These are phyloP conservation scores for Phytopythium kandeliae DNA, from an alignment of 352 stramenopile genomes.

Conservation along the genomic window DNA sequence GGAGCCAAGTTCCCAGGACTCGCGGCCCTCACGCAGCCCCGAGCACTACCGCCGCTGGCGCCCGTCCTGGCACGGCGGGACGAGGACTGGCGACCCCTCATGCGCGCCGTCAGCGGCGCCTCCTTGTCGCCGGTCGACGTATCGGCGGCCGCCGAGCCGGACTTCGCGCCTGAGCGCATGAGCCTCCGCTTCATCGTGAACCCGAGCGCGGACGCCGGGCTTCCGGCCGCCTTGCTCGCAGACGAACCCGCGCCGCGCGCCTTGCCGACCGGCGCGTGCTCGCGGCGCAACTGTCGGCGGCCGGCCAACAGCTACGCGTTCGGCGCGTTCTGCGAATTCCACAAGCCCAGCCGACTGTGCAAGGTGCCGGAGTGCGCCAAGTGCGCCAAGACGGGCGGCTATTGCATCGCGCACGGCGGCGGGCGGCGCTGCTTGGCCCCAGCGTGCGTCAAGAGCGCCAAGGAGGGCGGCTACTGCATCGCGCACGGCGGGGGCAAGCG, in stretches of 20 bases:
- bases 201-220: slow-evolving; percentile 6
- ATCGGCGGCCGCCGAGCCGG: slow-evolving; percentile 6
- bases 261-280: slow-evolving; percentile 27
- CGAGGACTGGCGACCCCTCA: slow-evolving; percentile 10
- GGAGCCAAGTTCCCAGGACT: slow-evolving; percentile 3
- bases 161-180: slow-evolving; percentile 30
- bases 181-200: slow-evolving; percentile 63
- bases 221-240: too few relatives aligned
- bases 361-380: slow-evolving; percentile 61
- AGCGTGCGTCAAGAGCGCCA: slow-evolving; percentile 81
- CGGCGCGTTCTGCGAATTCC: slow-evolving; percentile 79
- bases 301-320: slow-evolving; percentile 49
- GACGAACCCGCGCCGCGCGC: too few relatives aligned
- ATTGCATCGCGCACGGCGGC: slow-evolving; percentile 83
- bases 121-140: slow-evolving; percentile 18
- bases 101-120: slow-evolving; percentile 13
- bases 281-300: slow-evolving; percentile 74
- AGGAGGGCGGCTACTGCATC: slow-evolving; percentile 83
- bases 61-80: background rate
- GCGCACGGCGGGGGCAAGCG: slow-evolving; percentile 79
- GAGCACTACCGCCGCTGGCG: slow-evolving; percentile 7
- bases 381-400: slow-evolving; percentile 75
- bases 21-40: background rate
- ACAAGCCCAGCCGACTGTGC: slow-evolving; percentile 81
- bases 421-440: slow-evolving; percentile 59